Evolutionary conservation across 2,329 filamentous ascomycete genomes (phyloP).

Genomic region (Curvularia sp.): DNA sequence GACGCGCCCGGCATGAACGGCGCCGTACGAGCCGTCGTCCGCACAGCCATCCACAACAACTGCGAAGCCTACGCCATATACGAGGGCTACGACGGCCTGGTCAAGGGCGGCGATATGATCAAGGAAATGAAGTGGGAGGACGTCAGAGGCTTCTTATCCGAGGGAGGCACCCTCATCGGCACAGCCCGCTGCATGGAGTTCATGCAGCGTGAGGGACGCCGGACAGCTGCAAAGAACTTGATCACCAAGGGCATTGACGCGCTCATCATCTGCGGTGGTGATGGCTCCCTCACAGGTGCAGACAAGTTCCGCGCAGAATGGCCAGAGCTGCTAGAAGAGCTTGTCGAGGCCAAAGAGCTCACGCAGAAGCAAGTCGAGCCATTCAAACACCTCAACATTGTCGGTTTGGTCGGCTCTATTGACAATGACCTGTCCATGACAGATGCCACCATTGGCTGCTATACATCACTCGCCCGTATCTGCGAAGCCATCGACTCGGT

Average conservation of each 20-base stretch:
- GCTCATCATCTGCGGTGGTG: slow-evolving; percentile 94
- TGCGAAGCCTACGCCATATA: slow-evolving; percentile 65
- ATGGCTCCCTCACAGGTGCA: slow-evolving; percentile 87
- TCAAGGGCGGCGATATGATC: slow-evolving; percentile 88
- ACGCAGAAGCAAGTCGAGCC: slow-evolving; percentile 73
- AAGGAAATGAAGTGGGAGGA: slow-evolving; percentile 89
- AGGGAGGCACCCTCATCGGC: slow-evolving; percentile 94
- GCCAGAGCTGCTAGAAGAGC: slow-evolving; percentile 84
- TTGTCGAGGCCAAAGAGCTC: slow-evolving; percentile 77
- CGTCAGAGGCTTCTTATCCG: slow-evolving; percentile 90
- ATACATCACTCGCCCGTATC: slow-evolving; percentile 89
- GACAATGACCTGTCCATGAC: slow-evolving; percentile 98
- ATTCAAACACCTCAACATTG: slow-evolving; percentile 90
- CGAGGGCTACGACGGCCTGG: slow-evolving; percentile 95
- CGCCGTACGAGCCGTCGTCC: slow-evolving; percentile 86
- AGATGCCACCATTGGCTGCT: slow-evolving; percentile 96
- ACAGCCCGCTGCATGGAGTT: slow-evolving; percentile 93
- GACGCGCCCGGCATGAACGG: slow-evolving; percentile 96
- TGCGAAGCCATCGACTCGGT: slow-evolving; percentile 97
- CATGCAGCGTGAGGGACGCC: slow-evolving; percentile 82
- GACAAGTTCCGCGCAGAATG: slow-evolving; percentile 93
- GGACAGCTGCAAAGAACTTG: slow-evolving; percentile 92
- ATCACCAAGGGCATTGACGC: slow-evolving; percentile 92
- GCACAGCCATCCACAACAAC: slow-evolving; percentile 82
- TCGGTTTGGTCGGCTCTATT: slow-evolving; percentile 94